Conservation (phyloP, 352 stramenopile species). For the Pythium phragmiticola region DNA sequence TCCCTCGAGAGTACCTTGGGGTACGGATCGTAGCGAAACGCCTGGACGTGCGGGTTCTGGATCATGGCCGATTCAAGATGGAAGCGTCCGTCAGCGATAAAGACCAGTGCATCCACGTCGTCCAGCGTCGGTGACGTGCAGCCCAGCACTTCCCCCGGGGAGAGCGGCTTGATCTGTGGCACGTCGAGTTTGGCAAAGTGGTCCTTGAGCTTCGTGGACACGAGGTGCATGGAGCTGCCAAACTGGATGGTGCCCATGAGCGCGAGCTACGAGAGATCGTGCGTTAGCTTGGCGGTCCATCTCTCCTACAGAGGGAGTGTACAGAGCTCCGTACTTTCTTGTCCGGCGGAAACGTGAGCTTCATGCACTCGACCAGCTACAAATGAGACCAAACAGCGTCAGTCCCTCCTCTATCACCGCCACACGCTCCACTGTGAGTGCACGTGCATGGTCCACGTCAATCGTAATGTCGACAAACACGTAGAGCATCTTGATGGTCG, state of each 20-base stretch:
- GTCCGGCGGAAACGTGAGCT: slow-evolving; percentile 81
- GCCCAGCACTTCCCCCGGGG: slow-evolving; percentile 97
- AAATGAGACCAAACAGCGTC: not conserved
- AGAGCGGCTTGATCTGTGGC: slow-evolving; percentile 97
- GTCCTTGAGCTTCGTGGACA: slow-evolving; percentile 65
- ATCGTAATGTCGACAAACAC: slow-evolving; percentile 99
- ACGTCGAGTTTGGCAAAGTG: slow-evolving; percentile 85
- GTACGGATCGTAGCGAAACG: slow-evolving; percentile 99
- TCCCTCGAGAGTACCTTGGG: slow-evolving; percentile 96
- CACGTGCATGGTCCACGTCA: slow-evolving; percentile 92
- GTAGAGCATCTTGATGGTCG: slow-evolving; percentile 96
- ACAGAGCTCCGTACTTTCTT: slow-evolving; percentile 48
- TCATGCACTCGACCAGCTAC: slow-evolving; percentile 94
- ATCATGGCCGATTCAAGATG: slow-evolving; percentile 97
- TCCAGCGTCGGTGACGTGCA: slow-evolving; percentile 96
- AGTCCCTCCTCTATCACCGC: not conserved
- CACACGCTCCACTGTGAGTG: not conserved
- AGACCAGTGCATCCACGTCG: slow-evolving; percentile 94
- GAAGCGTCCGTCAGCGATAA: slow-evolving; percentile 99
- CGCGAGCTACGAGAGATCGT: slow-evolving; percentile 54
- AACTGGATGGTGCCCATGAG: slow-evolving; percentile 97
- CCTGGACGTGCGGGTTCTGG: slow-evolving; percentile 94
- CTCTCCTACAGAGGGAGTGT: not conserved
- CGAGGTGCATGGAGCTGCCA: slow-evolving; percentile 87
- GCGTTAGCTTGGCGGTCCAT: not conserved